Evolutionary conservation across 2,329 filamentous ascomycete genomes (phyloP), one percentile per base, ranked within the genome.

Genomic region (Fusarium nisikadoi): DNA sequence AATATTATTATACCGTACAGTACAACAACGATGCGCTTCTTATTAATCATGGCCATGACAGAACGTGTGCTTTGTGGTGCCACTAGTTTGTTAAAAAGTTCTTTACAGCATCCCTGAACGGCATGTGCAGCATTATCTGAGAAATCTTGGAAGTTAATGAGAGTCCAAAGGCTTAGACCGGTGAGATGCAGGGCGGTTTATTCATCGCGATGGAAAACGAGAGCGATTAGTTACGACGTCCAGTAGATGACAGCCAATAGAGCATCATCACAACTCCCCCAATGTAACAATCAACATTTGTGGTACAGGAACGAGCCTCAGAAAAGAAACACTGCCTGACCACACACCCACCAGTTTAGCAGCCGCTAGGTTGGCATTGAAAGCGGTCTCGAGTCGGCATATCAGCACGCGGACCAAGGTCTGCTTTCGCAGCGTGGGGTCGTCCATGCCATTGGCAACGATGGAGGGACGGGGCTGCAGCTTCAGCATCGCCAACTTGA

Each of bases 361-460:
- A 52, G 38, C 39, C 43, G 33, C 31, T 43, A 50, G 29, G 20
- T n/a, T 35, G n/a, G 3, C 36, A 39, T 53, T 56, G 54, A 43
- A 55, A 56, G 46, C 64, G 50, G 65, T 72, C 69, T 73, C 52
- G 54, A 73, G 72, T 67, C 66, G 65, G 70, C 71, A 75, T 68
- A 63, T 70, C 68, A 72, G 75, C 70, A 77, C 72, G 70, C 66
- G 68, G 57, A 65, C 62, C 68, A 54, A 68, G 33, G 52, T 55
- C 39, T 59, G 35, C 43, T 55, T 55, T 68, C 53, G 63, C 53
- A 46, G 70, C 75, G 70, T 77, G 74, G 75, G 70, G 75, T 67
- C 31, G 57, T 35, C 70, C 46, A 70, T 70, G 46, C 38, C 25
- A 57, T 58, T 49, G 58, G 41, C 53, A 56, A 63, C 47, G 41